phyloP scores from a whole-genome alignment of 148 eudicot genomes.

The Chenopodium suecicum region DNA sequence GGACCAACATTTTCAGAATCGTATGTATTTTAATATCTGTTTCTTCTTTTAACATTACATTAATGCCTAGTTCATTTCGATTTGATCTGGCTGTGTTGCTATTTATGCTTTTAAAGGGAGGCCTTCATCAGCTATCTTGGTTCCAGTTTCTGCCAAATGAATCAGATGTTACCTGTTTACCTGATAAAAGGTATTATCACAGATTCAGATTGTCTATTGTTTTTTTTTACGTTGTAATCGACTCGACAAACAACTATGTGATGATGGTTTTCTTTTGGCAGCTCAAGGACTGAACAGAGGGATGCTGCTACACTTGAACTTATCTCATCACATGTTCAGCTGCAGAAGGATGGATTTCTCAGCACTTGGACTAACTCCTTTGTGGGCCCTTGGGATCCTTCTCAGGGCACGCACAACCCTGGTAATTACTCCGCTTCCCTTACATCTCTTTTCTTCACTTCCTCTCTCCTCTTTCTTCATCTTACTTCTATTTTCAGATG shows the following conservation, averaged over 20 bases:
- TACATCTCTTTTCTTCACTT: not conserved
- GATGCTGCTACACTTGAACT: conserved; percentile 64
- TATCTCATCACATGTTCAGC: conserved; percentile 75
- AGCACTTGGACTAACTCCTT: conserved; percentile 92
- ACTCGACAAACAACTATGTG: no score
- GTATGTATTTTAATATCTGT: conserved; percentile 37
- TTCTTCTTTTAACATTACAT: not conserved
- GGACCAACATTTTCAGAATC: conserved; percentile 85
- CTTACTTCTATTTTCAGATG: conserved; percentile 41
- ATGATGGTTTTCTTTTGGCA: conserved; percentile 24
- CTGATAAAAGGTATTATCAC: conserved; percentile 62
- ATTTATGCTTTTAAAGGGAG: conserved; percentile 53
- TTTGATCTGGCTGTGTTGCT: not conserved
- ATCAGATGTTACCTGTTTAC: conserved; percentile 47
- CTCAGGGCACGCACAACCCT: conserved; percentile 94
- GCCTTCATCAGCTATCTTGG: conserved; percentile 86
- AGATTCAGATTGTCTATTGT: no score
- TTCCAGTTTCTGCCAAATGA: conserved; percentile 85
- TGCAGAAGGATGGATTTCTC: conserved; percentile 87
- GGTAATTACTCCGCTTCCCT: conserved; percentile 37
- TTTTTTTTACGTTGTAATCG: no score
- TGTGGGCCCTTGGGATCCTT: conserved; percentile 99
- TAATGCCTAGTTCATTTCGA: not conserved
- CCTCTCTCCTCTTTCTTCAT: conserved; percentile 9
- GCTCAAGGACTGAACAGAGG: conserved; percentile 53